Conservation (phyloP, 805 yeast species). For the Metschnikowia gelsemii region DNA sequence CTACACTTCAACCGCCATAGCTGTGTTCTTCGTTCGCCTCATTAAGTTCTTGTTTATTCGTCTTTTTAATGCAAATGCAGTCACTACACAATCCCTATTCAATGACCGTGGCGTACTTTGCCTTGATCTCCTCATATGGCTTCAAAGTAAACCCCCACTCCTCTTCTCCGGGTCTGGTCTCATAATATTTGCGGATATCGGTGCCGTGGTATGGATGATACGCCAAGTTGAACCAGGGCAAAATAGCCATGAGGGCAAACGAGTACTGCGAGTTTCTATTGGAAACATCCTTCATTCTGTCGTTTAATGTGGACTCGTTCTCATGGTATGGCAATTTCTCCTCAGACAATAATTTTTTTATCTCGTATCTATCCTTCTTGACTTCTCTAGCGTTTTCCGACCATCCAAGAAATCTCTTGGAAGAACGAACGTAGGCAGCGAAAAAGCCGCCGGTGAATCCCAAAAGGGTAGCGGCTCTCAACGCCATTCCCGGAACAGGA, state of each 20-base stretch:
- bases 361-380: conserved; percentile 67
- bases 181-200: conserved; percentile 46
- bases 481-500: conserved; percentile 52
- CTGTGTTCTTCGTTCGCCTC: too few species aligned
- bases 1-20: too few species aligned
- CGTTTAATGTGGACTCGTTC: conserved; percentile 53
- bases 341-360: conserved; percentile 61
- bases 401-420: conserved; percentile 76
- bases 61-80: conserved; percentile 14
- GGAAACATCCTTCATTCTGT: conserved; percentile 70
- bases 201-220: conserved; percentile 83
- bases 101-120: conserved; percentile 23
- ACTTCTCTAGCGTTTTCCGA: conserved; percentile 73
- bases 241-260: conserved; percentile 52
- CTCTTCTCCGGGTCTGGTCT: conserved; percentile 58
- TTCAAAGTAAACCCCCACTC: conserved; percentile 54
- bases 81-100: conserved; percentile 16
- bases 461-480: conserved; percentile 59
- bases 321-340: conserved; percentile 68
- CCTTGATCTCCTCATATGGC: conserved; percentile 50
- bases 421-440: conserved; percentile 64
- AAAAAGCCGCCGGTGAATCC: conserved; percentile 76
- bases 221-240: conserved; percentile 83
- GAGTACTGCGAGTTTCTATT: conserved; percentile 77
- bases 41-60: too few species aligned